Evolutionary conservation across 2,329 filamentous ascomycete species (phyloP), one percentile per base, ranked within the genome.

Genomic region (Arachnopeziza araneosa): DNA sequence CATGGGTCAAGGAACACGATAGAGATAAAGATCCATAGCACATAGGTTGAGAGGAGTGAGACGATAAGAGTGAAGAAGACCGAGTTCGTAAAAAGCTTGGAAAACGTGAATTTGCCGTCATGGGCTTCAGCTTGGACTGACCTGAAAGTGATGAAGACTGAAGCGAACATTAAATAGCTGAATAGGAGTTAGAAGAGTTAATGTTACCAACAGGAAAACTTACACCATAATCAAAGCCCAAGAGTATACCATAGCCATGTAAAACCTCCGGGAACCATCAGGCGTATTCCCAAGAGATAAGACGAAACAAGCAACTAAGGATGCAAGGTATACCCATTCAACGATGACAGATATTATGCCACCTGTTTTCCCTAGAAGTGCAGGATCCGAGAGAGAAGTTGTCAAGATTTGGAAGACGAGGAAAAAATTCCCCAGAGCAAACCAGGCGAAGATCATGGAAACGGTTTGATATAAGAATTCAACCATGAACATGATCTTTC

Each of bases 1-100:
- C 93, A 98, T 1, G 93, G 93, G 73, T 98, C 93, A 73, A 97
- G 85, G 86, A 97, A 97, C 67, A 98, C 80, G 63, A 98, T 79
- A 9, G 91, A 96, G 0, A 91, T 89, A 57, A 98, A 77, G 59
- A 97, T 82, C 88, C 92, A 98, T 70, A 98, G 86, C 62, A 95
- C 83, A 72, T 95, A 98, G 0, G 95, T 98, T 10, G 92, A 95
- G 69, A 90, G 83, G 70, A 97, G 83, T 0, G 92, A 96, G 52
- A 98, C 86, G 67, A 98, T 93, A 64, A 98, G 83, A 48, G 91
- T 95, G 75, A 93, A 91, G 78, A 98, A 97, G 59, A 96, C 84
- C 62, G 84, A 80, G 74, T 98, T 96, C 67, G 84, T 87, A 75
- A 97, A 93, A 2, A 98, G 79, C 55, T 89, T 80, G 52, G 78